Base-by-base conservation (phyloP, 2,329 filamentous ascomycete genomes). In the Claviceps sp. region DNA sequence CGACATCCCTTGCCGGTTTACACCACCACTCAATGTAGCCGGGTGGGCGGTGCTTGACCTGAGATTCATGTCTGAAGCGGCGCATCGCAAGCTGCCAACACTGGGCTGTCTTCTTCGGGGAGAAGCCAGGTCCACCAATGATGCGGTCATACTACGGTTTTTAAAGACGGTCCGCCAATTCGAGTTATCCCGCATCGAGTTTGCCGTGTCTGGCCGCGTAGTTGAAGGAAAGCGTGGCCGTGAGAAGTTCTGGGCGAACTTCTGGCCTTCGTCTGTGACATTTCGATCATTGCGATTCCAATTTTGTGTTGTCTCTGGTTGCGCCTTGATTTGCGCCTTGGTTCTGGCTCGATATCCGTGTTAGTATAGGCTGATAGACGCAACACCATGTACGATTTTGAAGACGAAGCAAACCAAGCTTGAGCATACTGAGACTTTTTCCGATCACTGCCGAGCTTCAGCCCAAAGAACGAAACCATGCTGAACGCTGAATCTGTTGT, bases 381-480 rank as follows among this genome's bases (percentile, higher is more conserved):
- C 14, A 23, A 45, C 16, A n/a, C 44, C 26, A 2, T 46, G 7
- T 13, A 36, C 44, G 9, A 46, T n/a, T 13, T 29, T 13, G 13
- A 14, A 40, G 11, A 23, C 40, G 23, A 34, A n/a, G 51, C 39
- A 54, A 63, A 59, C 16, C 23, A 23, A 26, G 34, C 20, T 4
- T 14, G 38, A 52, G 42, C 51, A 22, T 62, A 71, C 75, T 70
- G 62, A n/a, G 66, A 73, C 71, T 76, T 78, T 64, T 79, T 80
- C 66, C 73, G 79, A 55, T 76, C 74, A 57, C 70, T 69, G 48
- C 76, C 74, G 54, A 79, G 68, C 61, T 74, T 78, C 60, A 80
- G 65, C 48, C 77, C 76, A 56, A 80, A 79, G 56, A 80, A 77
- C 2, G 78, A 79, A 22, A 80, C 77, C 78, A 80, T 80, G n/a